Evolutionary conservation across 2,329 filamentous ascomycete genomes (phyloP).

Genomic region (Fusarium sublunatum): DNA sequence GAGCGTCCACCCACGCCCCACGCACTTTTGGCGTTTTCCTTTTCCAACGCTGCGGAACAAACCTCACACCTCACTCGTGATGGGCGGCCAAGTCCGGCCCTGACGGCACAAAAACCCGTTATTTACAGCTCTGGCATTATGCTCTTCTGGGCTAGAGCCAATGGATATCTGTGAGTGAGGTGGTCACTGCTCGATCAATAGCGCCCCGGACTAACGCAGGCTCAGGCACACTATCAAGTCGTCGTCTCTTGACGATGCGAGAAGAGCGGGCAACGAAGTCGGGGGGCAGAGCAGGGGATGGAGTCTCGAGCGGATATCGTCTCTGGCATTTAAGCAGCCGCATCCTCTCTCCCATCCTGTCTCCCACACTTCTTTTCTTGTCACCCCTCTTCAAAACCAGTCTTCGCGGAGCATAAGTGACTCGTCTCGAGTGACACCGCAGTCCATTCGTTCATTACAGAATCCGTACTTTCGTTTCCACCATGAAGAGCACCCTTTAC

Average conservation of each 20-base stretch:
- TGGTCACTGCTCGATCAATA: conserved; percentile 29
- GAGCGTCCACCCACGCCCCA: conserved; percentile 21
- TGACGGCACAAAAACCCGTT: conserved; percentile 21
- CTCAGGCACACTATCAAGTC: conserved; percentile 32
- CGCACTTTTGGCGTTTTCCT: conserved; percentile 16
- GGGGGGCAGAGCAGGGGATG: conserved; percentile 15
- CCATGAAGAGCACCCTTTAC: conserved; percentile 51
- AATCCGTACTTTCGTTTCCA: conserved; percentile 44
- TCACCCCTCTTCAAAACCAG: conserved; percentile 33
- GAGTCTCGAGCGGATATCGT: conserved; percentile 4
- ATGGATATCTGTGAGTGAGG: conserved; percentile 1
- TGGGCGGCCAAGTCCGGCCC: conserved; percentile 25
- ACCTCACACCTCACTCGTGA: conserved; percentile 1
- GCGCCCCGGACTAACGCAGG: conserved; percentile 31
- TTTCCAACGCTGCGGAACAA: conserved; percentile 3
- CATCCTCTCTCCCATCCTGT: conserved; percentile 15
- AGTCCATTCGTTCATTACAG: conserved; percentile 46
- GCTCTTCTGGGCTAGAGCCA: conserved; percentile 19
- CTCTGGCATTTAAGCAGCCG: conserved; percentile 40
- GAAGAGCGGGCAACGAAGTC: conserved; percentile 4
- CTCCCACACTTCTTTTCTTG: conserved; percentile 24
- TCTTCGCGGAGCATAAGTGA: conserved; percentile 40
- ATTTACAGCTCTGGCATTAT: conserved; percentile 13
- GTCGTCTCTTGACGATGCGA: conserved; percentile 12
- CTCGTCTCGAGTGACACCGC: conserved; percentile 40